These are phyloP conservation scores for Phoma sp. DNA, from an alignment of 2,329 filamentous ascomycete genomes.

Conservation along the genomic window DNA sequence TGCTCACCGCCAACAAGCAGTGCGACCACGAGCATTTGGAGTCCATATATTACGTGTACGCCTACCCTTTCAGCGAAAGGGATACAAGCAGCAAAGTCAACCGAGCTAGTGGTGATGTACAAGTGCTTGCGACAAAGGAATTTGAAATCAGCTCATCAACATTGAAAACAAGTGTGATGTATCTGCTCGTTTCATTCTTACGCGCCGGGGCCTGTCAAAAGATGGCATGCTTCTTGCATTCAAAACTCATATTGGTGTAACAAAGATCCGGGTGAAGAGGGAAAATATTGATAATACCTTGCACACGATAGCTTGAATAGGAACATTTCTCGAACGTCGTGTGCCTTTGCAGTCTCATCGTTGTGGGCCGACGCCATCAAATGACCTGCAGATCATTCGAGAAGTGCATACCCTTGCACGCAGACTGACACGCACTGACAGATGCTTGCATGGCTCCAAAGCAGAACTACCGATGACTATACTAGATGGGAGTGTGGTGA, in stretches of 20 bases:
- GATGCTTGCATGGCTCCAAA: constrained; percentile 6
- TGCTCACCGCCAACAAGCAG: background rate
- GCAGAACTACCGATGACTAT: constrained; percentile 1
- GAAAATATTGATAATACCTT: background rate
- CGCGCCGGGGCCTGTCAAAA: background rate
- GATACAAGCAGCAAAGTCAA: background rate
- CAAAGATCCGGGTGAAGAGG: background rate
- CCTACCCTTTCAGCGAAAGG: background rate
- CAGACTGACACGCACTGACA: constrained; percentile 7
- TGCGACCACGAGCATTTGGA: background rate
- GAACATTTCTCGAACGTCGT: constrained; percentile 3
- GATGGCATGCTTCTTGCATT: background rate
- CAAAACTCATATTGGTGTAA: constrained; percentile 2
- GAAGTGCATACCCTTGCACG: constrained; percentile 10
- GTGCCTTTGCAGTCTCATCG: background rate
- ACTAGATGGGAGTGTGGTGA: background rate
- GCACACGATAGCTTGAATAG: constrained; percentile 7
- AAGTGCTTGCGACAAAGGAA: background rate
- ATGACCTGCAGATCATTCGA: constrained; percentile 18
- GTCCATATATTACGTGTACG: constrained; percentile 8
- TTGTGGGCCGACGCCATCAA: constrained; percentile 10
- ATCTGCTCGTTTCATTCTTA: constrained; percentile 8
- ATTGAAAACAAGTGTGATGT: background rate
- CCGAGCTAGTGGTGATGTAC: background rate
- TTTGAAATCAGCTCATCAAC: constrained; percentile 1